Evolutionary conservation across 2,329 filamentous ascomycete genomes (phyloP), one percentile per base, ranked within the genome.

Genomic region (Microcyclosporella mali): DNA sequence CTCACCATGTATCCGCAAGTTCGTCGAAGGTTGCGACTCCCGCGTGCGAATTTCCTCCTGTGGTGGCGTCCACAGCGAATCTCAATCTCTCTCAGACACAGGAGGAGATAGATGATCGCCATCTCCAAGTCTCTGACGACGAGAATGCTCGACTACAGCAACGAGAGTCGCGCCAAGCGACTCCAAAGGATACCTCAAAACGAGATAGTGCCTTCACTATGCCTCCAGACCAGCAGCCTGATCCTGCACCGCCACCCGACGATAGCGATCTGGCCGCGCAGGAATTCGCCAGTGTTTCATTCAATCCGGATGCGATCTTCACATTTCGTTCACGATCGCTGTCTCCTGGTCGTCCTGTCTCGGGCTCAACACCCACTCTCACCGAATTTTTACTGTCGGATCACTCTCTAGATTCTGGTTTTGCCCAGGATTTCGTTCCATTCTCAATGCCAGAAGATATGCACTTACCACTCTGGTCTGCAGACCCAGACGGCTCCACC

Each of bases 401-500:
- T 39, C 45, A 19, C 8, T 17, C 14, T 27, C 28, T 33, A 18
- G n/a, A 36, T n/a, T 12, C 45, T 6, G 21, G 30, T 17, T 27
- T 21, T 4, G 44, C 44, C 14, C 47, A 45, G 27, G 55, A 60
- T 34, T 58, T 56, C 39, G 46, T 58, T 29, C 46, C 53, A 27
- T 59, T 58, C 43, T 51, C 47, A 3, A 43, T 60, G 41, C 57
- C 57, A 2, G 53, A 57, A 19, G 56, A 54, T 33, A 50, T 57
- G 25, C 43, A 53, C 9, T 42, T 56, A 18, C 50, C 56, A 19
- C 37, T 58, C 12, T 47, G 52, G 30, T 44, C 51, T 9, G 30
- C 44, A 10, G 39, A 39, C 28, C 16, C 46, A 12, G 40, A 55
- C 18, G 55, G 58, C 28, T 50, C 55, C 19, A 35, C 43, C 6